Base-by-base conservation (phyloP, 805 yeast genomes). In the Kazachstania bromeliacearum region DNA sequence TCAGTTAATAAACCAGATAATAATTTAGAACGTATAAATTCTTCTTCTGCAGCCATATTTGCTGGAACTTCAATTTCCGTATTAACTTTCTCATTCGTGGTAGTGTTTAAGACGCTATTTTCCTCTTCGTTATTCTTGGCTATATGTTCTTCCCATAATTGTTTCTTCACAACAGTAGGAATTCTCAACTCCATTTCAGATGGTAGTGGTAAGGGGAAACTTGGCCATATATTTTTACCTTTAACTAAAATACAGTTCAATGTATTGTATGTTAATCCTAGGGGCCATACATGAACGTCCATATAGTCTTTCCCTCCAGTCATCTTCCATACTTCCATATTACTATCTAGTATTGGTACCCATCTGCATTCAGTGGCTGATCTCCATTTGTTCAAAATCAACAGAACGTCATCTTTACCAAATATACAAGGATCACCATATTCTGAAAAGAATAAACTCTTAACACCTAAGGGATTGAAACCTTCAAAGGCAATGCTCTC, bases 391-490 rank as follows among this genome's bases (percentile, higher is more conserved):
- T 78, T 67, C 15, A 92, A 63, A 0, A 85, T 73, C 22, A 82
- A 57, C 26, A 92, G 65, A 8, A 77, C 71, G 42, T 85, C 85
- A 44, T 79, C 87, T 22, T 68, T 64, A n/a, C 94, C 95, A 37
- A 79, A 81, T 5, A 88, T 56, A 44, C 92, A 82, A 1, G 98
- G 98, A 56, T 89, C 96, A 15, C 95, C 95, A 49, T 73, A 79
- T 31, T 79, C 78, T 29, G 85, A 80, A 65, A 89, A 92, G 51
- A 92, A 87, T n/a, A 84, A 55, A 2, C 88, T 79, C 43, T 73
- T 75, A 12, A 57, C 43, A 22, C 45, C 81, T 57, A 43, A 29
- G 16, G 63, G 57, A 34, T 44, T 57, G 41, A 34, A 53, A 35
- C 18, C 35, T 2, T 45, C 33, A 33, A 53, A 57, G 10, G 47